Base-by-base conservation (phyloP, 306 rosid genomes). In the Inga oerstediana region DNA sequence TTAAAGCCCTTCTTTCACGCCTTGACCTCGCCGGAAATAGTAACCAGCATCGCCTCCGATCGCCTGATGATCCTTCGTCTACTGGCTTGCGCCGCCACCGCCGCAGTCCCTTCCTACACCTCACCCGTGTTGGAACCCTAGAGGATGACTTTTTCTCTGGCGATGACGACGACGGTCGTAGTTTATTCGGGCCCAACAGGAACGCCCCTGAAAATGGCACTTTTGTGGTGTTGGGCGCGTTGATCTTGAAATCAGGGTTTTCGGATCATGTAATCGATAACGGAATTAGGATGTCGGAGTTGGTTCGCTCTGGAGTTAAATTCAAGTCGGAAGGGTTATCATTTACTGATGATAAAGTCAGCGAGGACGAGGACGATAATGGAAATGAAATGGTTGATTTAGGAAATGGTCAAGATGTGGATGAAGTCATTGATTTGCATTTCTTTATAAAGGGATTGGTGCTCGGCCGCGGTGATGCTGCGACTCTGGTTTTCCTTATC, bases 141-240 rank as follows among this genome's bases (percentile, higher is more conserved):
- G 98, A 92, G 19, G 99, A 91, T 4, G 97, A 94, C 73, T 91
- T 94, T 76, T 96, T 96, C 89, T 91, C 98, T 71, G 97, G 94
- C 3, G 99, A 91, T 52, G 99, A 93, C 52, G 94, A 88, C 71
- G 97, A 89, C 5, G 93, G 90, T 4, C 91, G 96, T 32, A 61
- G 81, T 62, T 88, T 91, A 20, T 89, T 93, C 37, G 96, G 94
- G 35, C 70, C 92, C 20, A 82, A 80, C 46, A 82, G 84, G 7
- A 87, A 88, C 51, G 24, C 86, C 9, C 58, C 90, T 0, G 67
- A 83, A n/a, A 94, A 94, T 77, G 89, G 88, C 1, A 89, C 89
- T 68, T 66, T 83, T 58, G 79, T 89, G 49, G 69, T 80, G 30
- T 87, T 92, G 22, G 83, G 88, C 37, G 88, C 88, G 10, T 90